These are phyloP conservation scores for Syzygium malaccense DNA, from an alignment of 441 rosid genomes.

Conservation along the genomic window DNA sequence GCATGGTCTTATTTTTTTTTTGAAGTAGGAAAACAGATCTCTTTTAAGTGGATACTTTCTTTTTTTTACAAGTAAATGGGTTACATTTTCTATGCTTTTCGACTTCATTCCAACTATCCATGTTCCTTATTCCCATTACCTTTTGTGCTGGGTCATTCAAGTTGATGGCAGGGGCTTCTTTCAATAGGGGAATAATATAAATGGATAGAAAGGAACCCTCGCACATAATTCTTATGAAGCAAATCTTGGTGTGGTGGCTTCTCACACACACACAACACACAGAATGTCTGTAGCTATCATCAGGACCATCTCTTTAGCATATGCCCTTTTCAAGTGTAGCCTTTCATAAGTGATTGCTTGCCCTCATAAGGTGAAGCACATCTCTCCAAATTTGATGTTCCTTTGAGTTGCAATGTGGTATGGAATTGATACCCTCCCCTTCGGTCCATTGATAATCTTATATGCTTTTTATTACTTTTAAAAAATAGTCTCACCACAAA, in stretches of 20 bases:
- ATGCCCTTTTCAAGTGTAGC: neutral
- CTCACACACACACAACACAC: neutral
- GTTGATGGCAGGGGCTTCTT: neutral
- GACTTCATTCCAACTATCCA: neutral
- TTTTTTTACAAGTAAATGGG: neutral
- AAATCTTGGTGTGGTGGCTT: neutral
- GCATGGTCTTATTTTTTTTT: neutral
- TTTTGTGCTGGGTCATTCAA: neutral
- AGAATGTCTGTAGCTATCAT: neutral
- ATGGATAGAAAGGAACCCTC: neutral
- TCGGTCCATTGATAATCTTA: neutral
- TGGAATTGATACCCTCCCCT: neutral
- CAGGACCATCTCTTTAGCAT: neutral
- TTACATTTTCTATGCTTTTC: neutral
- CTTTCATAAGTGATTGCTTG: neutral
- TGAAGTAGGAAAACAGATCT: neutral
- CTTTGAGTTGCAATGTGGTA: neutral
- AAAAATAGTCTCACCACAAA: neutral
- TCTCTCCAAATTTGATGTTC: neutral
- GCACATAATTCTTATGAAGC: neutral
- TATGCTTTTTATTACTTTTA: neutral
- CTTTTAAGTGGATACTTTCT: neutral
- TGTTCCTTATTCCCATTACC: neutral
- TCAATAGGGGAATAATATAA: neutral
- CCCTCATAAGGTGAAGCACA: neutral